Percentiles rank a stretch among this genome's conserved stretches.
These are phyloP conservation scores for Lachnellula occidentalis DNA, from an alignment of 2,329 filamentous ascomycete species.

Conservation along the genomic window DNA sequence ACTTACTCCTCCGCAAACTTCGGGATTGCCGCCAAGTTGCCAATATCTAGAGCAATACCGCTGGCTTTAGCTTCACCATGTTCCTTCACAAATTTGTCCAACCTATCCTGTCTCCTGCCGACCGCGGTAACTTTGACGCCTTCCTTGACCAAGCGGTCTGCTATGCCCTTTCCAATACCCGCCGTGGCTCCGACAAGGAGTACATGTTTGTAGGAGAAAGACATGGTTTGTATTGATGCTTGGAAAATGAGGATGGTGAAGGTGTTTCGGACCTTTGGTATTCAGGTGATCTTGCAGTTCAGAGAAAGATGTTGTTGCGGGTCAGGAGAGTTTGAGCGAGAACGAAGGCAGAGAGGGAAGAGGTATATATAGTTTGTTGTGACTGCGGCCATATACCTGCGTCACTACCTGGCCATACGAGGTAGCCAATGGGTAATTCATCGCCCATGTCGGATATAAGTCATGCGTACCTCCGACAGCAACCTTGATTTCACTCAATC, in stretches of 20 bases:
- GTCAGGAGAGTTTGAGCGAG: too few relatives aligned
- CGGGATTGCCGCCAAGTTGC: conserved; percentile 37
- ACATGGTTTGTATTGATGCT: conserved; percentile 33
- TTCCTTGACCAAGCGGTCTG: conserved; percentile 38
- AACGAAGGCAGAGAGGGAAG: too few relatives aligned
- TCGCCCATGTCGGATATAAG: too few relatives aligned
- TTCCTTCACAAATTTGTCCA: conserved; percentile 43
- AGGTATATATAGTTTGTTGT: too few relatives aligned
- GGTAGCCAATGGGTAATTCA: too few relatives aligned
- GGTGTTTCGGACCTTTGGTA: not conserved
- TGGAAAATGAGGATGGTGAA: not conserved
- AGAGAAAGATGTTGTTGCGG: not conserved
- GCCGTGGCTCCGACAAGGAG: conserved; percentile 51
- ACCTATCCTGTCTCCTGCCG: conserved; percentile 46
- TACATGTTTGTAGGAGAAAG: conserved; percentile 50
- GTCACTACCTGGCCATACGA: too few relatives aligned
- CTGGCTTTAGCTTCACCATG: conserved; percentile 39
- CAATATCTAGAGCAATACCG: conserved; percentile 42
- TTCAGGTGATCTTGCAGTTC: not conserved
- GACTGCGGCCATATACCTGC: too few relatives aligned
- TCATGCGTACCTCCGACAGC: too few relatives aligned
- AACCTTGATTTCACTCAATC: too few relatives aligned
- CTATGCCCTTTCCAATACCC: conserved; percentile 46
- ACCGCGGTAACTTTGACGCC: conserved; percentile 47
- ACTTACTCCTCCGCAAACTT: conserved; percentile 33